Evolutionary conservation across 169 alveolate species (phyloP).

Genomic region (Cryptosporidium meleagridis): DNA sequence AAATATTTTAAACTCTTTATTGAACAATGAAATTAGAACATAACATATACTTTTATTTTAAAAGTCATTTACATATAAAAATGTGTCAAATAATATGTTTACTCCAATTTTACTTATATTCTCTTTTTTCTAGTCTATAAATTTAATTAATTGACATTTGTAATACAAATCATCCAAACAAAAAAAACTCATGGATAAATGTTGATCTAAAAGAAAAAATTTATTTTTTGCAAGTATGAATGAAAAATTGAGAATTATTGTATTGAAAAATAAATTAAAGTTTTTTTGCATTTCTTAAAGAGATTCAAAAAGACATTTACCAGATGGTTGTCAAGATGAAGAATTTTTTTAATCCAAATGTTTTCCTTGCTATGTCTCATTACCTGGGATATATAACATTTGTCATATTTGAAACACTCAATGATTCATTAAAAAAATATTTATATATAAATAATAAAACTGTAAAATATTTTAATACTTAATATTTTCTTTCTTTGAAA

Average conservation of each 20-base stretch:
- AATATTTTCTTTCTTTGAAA: slow-evolving; percentile 77
- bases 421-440: slow-evolving; percentile 84
- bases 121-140: no score
- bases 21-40: no score
- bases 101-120: no score
- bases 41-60: no score
- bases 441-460: slow-evolving; percentile 79
- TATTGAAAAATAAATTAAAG: slow-evolving; percentile 79
- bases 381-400: slow-evolving; percentile 87
- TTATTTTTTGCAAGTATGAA: background rate
- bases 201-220: no score
- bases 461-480: slow-evolving; percentile 79
- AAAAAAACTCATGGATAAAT: no score
- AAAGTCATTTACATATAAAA: no score
- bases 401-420: slow-evolving; percentile 81
- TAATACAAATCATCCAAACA: no score
- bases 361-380: slow-evolving; percentile 87
- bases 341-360: slow-evolving; percentile 76
- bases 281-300: slow-evolving; percentile 80
- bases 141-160: no score
- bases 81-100: no score
- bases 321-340: slow-evolving; percentile 82
- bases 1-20: no score
- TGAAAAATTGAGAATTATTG: slow-evolving; percentile 55
- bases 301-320: slow-evolving; percentile 81